These are phyloP conservation scores for Lanmaoa pseudosensibilis DNA, from an alignment of 768 basidiomycete genomes.

Conservation along the genomic window DNA sequence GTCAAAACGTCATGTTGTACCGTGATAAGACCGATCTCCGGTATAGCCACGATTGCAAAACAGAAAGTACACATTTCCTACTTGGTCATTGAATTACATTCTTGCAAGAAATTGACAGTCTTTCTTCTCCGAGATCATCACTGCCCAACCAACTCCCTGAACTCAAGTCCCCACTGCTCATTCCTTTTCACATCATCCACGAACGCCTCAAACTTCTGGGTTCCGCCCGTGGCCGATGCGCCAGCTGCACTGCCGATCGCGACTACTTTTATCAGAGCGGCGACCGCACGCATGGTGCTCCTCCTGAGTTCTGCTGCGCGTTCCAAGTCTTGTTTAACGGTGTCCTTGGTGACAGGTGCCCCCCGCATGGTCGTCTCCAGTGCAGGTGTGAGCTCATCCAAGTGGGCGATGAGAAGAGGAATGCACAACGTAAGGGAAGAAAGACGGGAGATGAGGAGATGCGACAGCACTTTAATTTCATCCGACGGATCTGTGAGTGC, in stretches of 20 bases:
- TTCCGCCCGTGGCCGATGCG: slow-evolving; percentile 23
- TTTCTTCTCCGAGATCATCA: slow-evolving; percentile 6
- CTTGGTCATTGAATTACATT: not conserved
- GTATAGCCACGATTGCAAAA: not conserved
- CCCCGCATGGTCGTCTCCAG: slow-evolving; percentile 91
- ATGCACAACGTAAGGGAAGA: slow-evolving; percentile 60
- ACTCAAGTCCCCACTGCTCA: slow-evolving; percentile 65
- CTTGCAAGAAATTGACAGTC: not conserved
- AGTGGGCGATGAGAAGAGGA: slow-evolving; percentile 49
- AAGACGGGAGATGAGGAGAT: slow-evolving; percentile 93
- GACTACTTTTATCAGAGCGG: slow-evolving; percentile 75
- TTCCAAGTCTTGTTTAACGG: slow-evolving; percentile 91
- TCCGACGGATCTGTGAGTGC: slow-evolving; percentile 89
- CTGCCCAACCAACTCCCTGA: slow-evolving; percentile 38
- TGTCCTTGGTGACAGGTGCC: slow-evolving; percentile 86
- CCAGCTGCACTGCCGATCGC: slow-evolving; percentile 55
- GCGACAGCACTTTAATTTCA: slow-evolving; percentile 95
- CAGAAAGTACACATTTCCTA: not conserved
- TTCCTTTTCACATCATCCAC: slow-evolving; percentile 73
- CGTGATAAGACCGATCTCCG: not conserved
- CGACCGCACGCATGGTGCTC: slow-evolving; percentile 85
- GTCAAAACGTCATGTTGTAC: not conserved
- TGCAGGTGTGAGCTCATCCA: slow-evolving; percentile 82
- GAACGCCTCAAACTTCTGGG: slow-evolving; percentile 69
- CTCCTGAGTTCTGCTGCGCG: slow-evolving; percentile 88